Conservation (phyloP, 2,329 filamentous ascomycete species). For the Cercospora sesami region DNA sequence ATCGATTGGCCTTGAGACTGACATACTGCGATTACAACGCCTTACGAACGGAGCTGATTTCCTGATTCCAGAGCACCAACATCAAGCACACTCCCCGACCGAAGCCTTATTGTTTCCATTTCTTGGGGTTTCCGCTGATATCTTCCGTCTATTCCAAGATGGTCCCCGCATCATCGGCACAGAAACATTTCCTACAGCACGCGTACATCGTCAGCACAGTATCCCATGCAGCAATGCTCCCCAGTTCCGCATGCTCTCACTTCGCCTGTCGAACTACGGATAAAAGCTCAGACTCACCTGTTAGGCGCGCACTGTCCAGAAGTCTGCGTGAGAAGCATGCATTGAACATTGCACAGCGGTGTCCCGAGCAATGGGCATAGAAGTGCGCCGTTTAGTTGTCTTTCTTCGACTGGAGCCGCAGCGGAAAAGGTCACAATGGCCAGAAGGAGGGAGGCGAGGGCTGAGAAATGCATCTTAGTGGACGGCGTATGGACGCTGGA, state of each 20-base stretch:
- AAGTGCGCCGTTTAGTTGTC: conserved; percentile 20
- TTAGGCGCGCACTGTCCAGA: conserved; percentile 22
- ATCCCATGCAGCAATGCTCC: too few species aligned
- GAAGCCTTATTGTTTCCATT: too few species aligned
- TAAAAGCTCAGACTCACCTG: neutral
- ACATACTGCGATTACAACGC: too few species aligned
- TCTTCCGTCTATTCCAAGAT: conserved; percentile 11
- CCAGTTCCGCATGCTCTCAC: too few species aligned
- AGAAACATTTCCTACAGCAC: conserved; percentile 18
- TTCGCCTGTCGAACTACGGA: too few species aligned
- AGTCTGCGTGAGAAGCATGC: conserved; percentile 10
- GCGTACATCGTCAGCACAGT: too few species aligned
- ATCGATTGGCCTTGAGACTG: too few species aligned
- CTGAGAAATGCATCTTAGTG: conserved; percentile 13
- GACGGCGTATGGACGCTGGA: neutral
- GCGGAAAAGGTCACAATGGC: conserved; percentile 10
- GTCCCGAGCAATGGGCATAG: conserved; percentile 19
- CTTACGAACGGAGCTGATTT: too few species aligned
- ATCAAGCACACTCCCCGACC: too few species aligned
- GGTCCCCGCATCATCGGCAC: conserved; percentile 16
- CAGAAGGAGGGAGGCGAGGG: conserved; percentile 11
- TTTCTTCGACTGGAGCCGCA: conserved; percentile 17
- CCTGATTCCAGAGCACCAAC: too few species aligned
- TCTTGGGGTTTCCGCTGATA: too few species aligned
- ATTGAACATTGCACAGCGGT: conserved; percentile 16